Conservation (phyloP, 108 stramenopile genomes). For the Fragilaria radians region DNA sequence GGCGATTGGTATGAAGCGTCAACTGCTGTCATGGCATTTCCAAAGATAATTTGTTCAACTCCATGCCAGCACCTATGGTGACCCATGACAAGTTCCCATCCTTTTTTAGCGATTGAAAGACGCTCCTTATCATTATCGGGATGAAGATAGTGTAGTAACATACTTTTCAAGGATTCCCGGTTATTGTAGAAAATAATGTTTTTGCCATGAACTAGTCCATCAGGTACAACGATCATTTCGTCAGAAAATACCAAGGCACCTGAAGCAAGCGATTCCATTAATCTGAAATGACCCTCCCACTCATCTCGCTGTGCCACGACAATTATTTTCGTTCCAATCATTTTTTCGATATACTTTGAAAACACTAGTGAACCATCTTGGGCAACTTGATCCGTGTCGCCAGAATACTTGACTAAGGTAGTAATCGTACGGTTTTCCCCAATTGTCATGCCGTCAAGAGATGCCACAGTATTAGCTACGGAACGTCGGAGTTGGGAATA, state of each 20-base stretch:
- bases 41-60: slow-evolving; percentile 47
- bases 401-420: background rate
- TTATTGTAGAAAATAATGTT: slow-evolving; percentile 42
- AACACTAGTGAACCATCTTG: background rate
- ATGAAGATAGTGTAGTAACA: slow-evolving; percentile 32
- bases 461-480: slow-evolving; percentile 10
- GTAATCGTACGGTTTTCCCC: background rate
- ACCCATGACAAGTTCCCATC: slow-evolving; percentile 38
- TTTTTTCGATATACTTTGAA: slow-evolving; percentile 14
- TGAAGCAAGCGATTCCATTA: slow-evolving; percentile 48
- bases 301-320: slow-evolving; percentile 56
- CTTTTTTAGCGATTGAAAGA: slow-evolving; percentile 26
- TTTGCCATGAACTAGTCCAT: slow-evolving; percentile 21
- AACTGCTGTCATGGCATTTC: slow-evolving; percentile 13
- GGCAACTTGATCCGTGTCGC: background rate
- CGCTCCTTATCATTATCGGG: slow-evolving; percentile 27
- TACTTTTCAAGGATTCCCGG: slow-evolving; percentile 13
- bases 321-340: slow-evolving; percentile 48
- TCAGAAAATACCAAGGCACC: slow-evolving; percentile 64
- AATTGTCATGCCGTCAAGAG: slow-evolving; percentile 4
- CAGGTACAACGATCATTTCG: slow-evolving; percentile 33
- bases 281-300: slow-evolving; percentile 59
- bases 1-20: slow-evolving; percentile 13
- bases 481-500: slow-evolving; percentile 30
- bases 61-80: slow-evolving; percentile 46